Base-by-base conservation (phyloP, 2,329 filamentous ascomycete genomes). In the Coniochaeta ligniaria region DNA sequence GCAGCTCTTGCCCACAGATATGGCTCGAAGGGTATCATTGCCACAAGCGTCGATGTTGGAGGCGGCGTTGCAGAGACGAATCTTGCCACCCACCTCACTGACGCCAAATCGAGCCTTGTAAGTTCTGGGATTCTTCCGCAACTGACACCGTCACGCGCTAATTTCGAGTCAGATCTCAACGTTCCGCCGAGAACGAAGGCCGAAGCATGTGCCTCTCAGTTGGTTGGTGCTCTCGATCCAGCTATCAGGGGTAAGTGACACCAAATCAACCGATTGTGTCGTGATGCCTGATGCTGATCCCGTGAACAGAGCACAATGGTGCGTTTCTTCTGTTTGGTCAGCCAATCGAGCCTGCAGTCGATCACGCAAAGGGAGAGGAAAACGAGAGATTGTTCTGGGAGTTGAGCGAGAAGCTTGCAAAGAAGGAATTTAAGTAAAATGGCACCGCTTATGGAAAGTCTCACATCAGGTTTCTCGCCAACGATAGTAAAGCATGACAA, bases 381-480 rank as follows among this genome's bases (percentile, higher is more conserved):
- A 57, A 57, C 55, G 55, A 57, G 55, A 20, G 35, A 24, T 16
- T 28, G 36, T 57, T 57, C 55, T 57, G 55, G 55, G 55, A 57
- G 35, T 26, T 57, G 14, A 57, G 55, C 16, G 55, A 57, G 33
- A 57, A 41, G 20, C 55, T 57, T 6, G 55, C 31, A 26, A 57
- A 57, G 38, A 9, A 41, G 38, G 38, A 41, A n/a, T 41, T 41
- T 16, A 41, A n/a, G 16, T 41, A 41, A 41, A 41, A n/a, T 20
- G 38, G n/a, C n/a, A n/a, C 9, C 3, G 35, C 35, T n/a, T 41
- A 2, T 41, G 38, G 38, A 41, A n/a, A 41, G 38, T 11, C 5
- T 9, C 3, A 12, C 7, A 38, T 7, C 9, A 38, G 6, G 14
- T 12, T 38, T 9, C 9, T 33, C 6, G 31, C 9, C 31, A 5